A percentile compares a stretch with the other conserved stretches of the same genome.
Evolutionary conservation across 768 basidiomycete species (phyloP).

Genomic region (Trametes punicea): DNA sequence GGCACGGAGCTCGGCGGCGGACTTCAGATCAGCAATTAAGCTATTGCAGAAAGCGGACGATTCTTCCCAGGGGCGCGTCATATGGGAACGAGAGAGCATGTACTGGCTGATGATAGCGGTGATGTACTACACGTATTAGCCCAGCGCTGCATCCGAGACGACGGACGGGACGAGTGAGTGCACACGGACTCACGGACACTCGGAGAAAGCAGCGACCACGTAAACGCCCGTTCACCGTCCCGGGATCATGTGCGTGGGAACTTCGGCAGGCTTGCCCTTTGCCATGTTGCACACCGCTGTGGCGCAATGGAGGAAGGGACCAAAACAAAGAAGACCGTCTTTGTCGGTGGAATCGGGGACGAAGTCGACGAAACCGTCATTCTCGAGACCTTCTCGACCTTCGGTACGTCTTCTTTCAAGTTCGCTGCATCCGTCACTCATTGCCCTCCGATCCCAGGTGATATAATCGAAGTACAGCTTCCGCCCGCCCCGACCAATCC

Average conservation of each 20-base stretch:
- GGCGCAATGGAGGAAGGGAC: constrained; percentile 73
- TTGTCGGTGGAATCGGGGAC: constrained; percentile 79
- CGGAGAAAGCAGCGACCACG: neutral
- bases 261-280: constrained; percentile 11
- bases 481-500: constrained; percentile 77
- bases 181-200: no score
- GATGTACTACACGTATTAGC: neutral
- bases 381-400: constrained; percentile 79
- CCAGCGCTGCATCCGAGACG: neutral
- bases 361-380: constrained; percentile 78
- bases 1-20: neutral
- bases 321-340: constrained; percentile 82
- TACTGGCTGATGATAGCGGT: neutral
- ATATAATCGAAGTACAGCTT: constrained; percentile 88
- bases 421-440: neutral
- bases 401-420: constrained; percentile 55
- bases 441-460: constrained; percentile 49
- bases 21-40: constrained; percentile 3
- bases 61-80: constrained; percentile 2
- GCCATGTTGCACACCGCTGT: constrained; percentile 14
- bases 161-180: neutral
- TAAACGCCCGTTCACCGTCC: constrained; percentile 16
- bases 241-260: constrained; percentile 17
- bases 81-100: neutral
- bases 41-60: constrained; percentile 8